Evolutionary conservation across 768 basidiomycete genomes (phyloP).

Genomic region (Lactarius sanguifluus): DNA sequence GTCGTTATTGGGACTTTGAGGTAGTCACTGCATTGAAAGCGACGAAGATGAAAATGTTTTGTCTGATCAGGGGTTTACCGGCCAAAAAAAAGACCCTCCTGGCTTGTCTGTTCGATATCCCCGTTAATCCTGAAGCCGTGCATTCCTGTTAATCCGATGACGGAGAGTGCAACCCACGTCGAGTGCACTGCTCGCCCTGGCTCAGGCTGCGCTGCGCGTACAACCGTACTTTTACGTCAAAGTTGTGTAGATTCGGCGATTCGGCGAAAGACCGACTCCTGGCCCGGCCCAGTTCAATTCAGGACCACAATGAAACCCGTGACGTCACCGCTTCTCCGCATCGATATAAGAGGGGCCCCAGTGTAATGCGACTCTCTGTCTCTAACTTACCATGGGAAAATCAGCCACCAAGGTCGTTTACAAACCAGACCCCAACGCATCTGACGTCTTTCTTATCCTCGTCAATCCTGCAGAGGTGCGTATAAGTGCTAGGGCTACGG

Average conservation of each 20-base stretch:
- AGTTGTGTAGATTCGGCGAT: not conserved
- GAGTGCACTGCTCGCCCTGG: too few relatives aligned
- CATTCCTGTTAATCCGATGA: too few relatives aligned
- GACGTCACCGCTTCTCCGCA: slow-evolving; percentile 21
- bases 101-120: too few relatives aligned
- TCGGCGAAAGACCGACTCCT: not conserved
- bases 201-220: too few relatives aligned
- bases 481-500: slow-evolving; percentile 9
- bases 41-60: not conserved
- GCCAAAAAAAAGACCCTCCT: too few relatives aligned
- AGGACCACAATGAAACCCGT: slow-evolving; percentile 14
- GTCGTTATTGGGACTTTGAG: slow-evolving; percentile 3
- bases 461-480: slow-evolving; percentile 65
- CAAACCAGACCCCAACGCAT: slow-evolving; percentile 71
- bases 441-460: slow-evolving; percentile 70
- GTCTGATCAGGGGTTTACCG: too few relatives aligned
- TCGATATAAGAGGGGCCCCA: slow-evolving; percentile 20
- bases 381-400: slow-evolving; percentile 42
- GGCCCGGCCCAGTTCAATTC: not conserved
- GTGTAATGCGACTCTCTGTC: slow-evolving; percentile 11
- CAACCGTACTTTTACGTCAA: too few relatives aligned
- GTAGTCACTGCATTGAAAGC: not conserved
- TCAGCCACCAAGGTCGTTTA: slow-evolving; percentile 69
- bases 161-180: too few relatives aligned
- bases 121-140: too few relatives aligned